Conservation (phyloP, 345 rosid species). For the Atalantia buxifolia region DNA sequence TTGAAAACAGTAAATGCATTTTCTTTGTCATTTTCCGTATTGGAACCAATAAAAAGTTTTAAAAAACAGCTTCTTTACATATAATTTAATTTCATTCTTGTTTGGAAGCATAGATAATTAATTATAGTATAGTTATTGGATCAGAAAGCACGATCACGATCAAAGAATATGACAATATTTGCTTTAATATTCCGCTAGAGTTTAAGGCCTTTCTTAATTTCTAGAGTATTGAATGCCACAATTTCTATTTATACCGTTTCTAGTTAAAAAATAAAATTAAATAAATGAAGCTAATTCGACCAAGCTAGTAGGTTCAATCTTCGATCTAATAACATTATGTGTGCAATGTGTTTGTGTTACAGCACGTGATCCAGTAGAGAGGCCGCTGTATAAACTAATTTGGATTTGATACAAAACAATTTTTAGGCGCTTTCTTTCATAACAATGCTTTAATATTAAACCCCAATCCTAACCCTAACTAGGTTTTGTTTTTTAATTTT, state of each 20-base stretch:
- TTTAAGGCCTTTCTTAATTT: background rate
- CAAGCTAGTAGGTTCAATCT: background rate
- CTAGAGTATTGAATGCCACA: background rate
- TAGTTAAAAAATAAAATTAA: background rate
- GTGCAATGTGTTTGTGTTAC: constrained; percentile 2
- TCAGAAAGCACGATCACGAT: background rate
- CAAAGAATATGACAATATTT: background rate
- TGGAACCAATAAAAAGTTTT: too few species aligned
- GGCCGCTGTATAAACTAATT: background rate
- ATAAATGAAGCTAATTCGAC: background rate
- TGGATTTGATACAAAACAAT: background rate
- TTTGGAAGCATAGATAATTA: background rate
- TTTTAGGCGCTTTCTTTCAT: background rate
- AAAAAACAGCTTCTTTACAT: too few species aligned
- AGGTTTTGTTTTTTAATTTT: constrained; percentile 5
- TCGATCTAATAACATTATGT: background rate
- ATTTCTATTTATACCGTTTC: background rate
- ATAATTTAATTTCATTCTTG: background rate
- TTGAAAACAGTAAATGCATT: too few species aligned
- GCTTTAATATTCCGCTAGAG: too few species aligned
- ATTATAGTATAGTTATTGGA: background rate
- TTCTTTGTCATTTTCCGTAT: too few species aligned
- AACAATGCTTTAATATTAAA: constrained; percentile 14
- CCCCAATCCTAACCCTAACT: constrained; percentile 26
- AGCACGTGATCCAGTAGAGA: constrained; percentile 9